A percentile compares a stretch with the other conserved stretches of the same genome.
Evolutionary conservation across 2,329 filamentous ascomycete genomes (phyloP).

Genomic region (Cadophora sp.): DNA sequence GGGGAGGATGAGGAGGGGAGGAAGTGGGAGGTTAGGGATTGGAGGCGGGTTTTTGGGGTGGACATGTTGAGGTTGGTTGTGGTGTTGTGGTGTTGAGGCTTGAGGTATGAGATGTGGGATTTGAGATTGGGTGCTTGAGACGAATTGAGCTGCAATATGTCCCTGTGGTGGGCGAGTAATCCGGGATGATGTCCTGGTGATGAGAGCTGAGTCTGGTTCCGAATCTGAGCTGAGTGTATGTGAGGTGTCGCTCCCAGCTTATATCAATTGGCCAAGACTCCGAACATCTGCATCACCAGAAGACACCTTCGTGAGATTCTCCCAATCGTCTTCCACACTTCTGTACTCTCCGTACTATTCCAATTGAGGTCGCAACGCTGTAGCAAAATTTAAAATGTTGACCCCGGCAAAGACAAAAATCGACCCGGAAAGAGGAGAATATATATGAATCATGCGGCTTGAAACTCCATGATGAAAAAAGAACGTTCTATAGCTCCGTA

Average conservation of each 20-base stretch:
- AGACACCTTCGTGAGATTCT: too few relatives aligned
- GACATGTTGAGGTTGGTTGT: constrained; percentile 60
- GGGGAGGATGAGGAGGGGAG: constrained; percentile 45
- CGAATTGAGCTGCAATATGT: too few relatives aligned
- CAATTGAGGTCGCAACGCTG: background rate
- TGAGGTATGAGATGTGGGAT: background rate
- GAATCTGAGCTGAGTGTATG: background rate
- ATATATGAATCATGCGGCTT: background rate
- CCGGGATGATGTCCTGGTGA: background rate
- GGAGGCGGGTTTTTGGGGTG: constrained; percentile 65
- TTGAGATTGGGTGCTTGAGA: background rate
- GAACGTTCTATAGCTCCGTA: background rate
- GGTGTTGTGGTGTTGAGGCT: background rate
- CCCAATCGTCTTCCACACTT: background rate
- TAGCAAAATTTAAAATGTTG: background rate
- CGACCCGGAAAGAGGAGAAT: background rate
- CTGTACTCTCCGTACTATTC: background rate
- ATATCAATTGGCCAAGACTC: background rate
- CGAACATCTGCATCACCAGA: background rate
- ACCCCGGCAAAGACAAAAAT: background rate
- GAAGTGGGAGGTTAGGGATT: constrained; percentile 63
- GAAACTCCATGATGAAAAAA: background rate
- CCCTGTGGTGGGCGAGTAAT: background rate
- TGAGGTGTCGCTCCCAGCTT: background rate
- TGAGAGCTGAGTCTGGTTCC: background rate